A percentile compares a stretch with the other conserved stretches of the same genome.
phyloP scores from a whole-genome alignment of 106 monocot genomes.

The Dendrobium nobile region DNA sequence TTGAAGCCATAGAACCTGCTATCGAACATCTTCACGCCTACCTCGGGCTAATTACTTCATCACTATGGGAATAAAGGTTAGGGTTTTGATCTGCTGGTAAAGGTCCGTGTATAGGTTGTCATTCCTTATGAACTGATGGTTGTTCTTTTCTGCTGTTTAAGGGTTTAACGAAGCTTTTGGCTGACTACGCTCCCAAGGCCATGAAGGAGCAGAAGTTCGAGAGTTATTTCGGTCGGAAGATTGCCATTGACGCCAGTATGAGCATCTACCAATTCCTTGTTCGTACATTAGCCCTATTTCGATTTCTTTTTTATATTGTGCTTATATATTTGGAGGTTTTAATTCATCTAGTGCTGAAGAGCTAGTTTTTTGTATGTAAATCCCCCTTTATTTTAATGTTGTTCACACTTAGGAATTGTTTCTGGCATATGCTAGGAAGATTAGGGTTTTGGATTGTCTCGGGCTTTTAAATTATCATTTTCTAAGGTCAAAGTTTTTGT shows the following conservation, averaged over 20 bases:
- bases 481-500: background rate
- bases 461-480: background rate
- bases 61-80: conserved; percentile 67
- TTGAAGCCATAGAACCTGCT: too few species aligned
- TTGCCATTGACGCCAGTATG: conserved; percentile 94
- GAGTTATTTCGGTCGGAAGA: conserved; percentile 83
- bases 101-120: background rate
- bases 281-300: conserved; percentile 1
- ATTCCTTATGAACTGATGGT: background rate
- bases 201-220: conserved; percentile 89
- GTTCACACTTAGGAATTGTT: background rate
- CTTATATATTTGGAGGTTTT: too few species aligned
- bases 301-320: conserved; percentile 1
- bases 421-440: background rate
- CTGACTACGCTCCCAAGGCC: conserved; percentile 77
- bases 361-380: too few species aligned
- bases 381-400: background rate
- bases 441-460: conserved; percentile 3
- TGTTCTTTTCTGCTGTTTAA: conserved; percentile 8
- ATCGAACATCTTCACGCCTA: background rate
- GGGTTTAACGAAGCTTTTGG: conserved; percentile 98
- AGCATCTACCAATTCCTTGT: conserved; percentile 99
- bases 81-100: conserved; percentile 4
- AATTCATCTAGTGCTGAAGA: background rate
- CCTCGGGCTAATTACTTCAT: background rate